Evolutionary conservation across 2,329 filamentous ascomycete species (phyloP).

Genomic region (Didymella lethalis): DNA sequence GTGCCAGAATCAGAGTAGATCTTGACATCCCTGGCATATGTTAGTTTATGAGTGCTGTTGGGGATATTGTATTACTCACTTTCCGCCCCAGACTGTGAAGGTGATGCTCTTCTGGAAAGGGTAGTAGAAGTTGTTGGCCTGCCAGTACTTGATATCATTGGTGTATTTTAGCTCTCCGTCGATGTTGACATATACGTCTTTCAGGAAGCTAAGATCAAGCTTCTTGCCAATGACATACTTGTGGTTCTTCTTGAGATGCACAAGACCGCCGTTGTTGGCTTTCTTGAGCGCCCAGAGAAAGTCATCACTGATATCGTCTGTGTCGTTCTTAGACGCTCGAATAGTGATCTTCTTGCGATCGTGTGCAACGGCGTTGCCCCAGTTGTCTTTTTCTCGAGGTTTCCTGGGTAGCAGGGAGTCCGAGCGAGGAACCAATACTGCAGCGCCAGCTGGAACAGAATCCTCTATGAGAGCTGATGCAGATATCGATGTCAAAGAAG

Average conservation of each 20-base stretch:
- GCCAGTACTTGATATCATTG: slow-evolving; percentile 58
- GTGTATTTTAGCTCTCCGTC: slow-evolving; percentile 64
- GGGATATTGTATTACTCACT: slow-evolving; percentile 33
- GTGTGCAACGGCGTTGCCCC: slow-evolving; percentile 41
- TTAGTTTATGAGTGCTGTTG: slow-evolving; percentile 10
- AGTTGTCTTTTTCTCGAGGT: slow-evolving; percentile 37
- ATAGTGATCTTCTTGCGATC: slow-evolving; percentile 60
- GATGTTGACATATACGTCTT: slow-evolving; percentile 65
- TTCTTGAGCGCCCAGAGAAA: slow-evolving; percentile 63
- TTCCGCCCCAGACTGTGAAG: slow-evolving; percentile 71
- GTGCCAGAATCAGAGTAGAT: slow-evolving; percentile 59
- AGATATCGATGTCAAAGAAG: slow-evolving; percentile 24
- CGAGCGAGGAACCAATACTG: slow-evolving; percentile 16
- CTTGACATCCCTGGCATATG: slow-evolving; percentile 56
- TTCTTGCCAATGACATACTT: slow-evolving; percentile 67
- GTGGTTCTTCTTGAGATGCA: slow-evolving; percentile 62
- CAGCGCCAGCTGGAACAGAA: slow-evolving; percentile 29
- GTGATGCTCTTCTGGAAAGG: slow-evolving; percentile 64
- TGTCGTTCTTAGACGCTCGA: slow-evolving; percentile 61
- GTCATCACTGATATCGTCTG: slow-evolving; percentile 64
- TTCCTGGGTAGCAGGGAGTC: slow-evolving; percentile 20
- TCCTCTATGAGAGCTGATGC: slow-evolving; percentile 23
- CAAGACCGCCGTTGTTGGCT: slow-evolving; percentile 66
- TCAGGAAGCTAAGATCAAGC: slow-evolving; percentile 65
- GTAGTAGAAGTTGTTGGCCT: slow-evolving; percentile 61